Base-by-base conservation (phyloP, 805 yeast genomes). In the Candida nitratophila region DNA sequence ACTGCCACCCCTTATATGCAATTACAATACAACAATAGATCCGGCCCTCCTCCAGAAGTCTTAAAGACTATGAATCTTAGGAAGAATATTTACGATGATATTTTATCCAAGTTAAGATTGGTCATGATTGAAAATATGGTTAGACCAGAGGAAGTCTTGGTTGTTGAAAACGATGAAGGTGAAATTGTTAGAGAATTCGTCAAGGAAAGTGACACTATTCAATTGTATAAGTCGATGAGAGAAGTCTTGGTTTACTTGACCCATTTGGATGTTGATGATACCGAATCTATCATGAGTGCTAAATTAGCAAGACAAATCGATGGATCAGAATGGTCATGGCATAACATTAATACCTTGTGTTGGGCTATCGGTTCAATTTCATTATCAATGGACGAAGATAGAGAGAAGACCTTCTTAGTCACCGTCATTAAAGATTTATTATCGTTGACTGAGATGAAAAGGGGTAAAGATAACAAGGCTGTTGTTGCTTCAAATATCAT, bases 361-460 rank as follows among this genome's bases (percentile, higher is more conserved):
- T 93, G 99, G 99, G 99, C 99, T 11, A 93, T 93, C 63, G 99
- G 99, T 50, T 91, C 98, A 15, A 93, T 93, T 47, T 88, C 97
- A 3, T 98, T 99, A 60, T 86, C 99, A 1, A 93, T 93, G 99
- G 89, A 86, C 60, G 98, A 93, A 68, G 96, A 89, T 53, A 85
- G 91, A 78, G 99, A 93, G 62, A 93, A 90, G 68, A 77, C 93
- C 56, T 93, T 93, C 61, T 74, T 93, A 51, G 97, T 93, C 35
- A 77, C 88, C 15, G 97, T 93, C 29, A 91, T 93, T 54, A 93
- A 88, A 65, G 97, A 91, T 60, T 71, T 93, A 52, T 73, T 93
- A 49, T 86, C 93, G 0, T 75, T 93, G 52, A 93, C 99, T 4
- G 98, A 91, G 60, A 84, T 86, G 84, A 93, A 90, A 68, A 79